phyloP scores from a whole-genome alignment of 352 stramenopile species.

The Globisporangium nagaii region DNA sequence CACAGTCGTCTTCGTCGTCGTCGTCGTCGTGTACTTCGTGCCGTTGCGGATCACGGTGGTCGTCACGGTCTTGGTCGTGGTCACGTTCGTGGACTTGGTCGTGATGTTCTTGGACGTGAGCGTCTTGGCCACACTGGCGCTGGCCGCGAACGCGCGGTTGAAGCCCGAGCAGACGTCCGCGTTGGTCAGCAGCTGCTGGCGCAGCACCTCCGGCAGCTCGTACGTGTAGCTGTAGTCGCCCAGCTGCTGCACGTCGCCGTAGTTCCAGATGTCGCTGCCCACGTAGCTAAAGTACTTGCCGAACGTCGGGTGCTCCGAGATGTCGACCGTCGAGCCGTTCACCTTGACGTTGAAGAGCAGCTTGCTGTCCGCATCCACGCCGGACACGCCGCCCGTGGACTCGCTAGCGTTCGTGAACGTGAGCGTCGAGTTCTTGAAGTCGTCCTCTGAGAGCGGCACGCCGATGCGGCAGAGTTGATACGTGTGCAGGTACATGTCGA shows the following conservation, averaged over 20 bases:
- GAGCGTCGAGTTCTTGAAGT: constrained; percentile 38
- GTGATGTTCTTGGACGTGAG: constrained; percentile 28
- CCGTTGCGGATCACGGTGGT: constrained; percentile 44
- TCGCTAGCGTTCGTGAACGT: constrained; percentile 37
- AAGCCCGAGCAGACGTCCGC: constrained; percentile 56
- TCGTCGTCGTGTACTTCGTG: constrained; percentile 51
- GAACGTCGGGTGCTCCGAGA: constrained; percentile 50
- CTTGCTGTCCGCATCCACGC: constrained; percentile 24
- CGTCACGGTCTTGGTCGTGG: constrained; percentile 34
- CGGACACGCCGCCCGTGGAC: constrained; percentile 36
- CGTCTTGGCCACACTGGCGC: constrained; percentile 28
- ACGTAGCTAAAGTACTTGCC: constrained; percentile 58
- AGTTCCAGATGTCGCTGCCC: constrained; percentile 52
- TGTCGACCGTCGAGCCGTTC: constrained; percentile 41
- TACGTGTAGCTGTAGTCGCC: constrained; percentile 74
- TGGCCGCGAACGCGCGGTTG: constrained; percentile 34
- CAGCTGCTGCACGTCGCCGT: constrained; percentile 54
- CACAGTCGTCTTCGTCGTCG: constrained; percentile 31
- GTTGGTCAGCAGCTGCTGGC: constrained; percentile 62
- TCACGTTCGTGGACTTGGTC: constrained; percentile 40
- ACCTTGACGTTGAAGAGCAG: constrained; percentile 38
- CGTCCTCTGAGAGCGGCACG: constrained; percentile 33
- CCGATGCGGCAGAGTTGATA: constrained; percentile 65
- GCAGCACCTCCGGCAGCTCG: constrained; percentile 48
- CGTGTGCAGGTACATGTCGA: constrained; percentile 68